Conservation (phyloP, 83 land plant species). For the Diphasiastrum complanatum region DNA sequence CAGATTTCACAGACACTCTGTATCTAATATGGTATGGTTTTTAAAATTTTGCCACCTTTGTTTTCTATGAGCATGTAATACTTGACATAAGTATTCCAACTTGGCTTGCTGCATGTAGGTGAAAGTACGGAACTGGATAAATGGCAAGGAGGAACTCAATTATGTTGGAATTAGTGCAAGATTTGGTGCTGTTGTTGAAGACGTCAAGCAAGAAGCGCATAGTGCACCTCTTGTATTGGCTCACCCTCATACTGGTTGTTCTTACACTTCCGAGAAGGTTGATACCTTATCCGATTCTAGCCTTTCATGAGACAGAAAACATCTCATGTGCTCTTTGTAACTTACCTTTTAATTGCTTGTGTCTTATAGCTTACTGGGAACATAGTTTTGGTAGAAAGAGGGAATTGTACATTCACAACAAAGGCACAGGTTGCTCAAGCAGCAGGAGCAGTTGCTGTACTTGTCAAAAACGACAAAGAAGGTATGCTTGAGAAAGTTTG, state of each 20-base stretch:
- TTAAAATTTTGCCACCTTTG: too few relatives aligned
- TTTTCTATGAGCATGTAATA: too few relatives aligned
- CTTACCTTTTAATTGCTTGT: neutral
- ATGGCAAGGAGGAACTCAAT: slow-evolving; percentile 16
- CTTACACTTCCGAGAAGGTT: neutral
- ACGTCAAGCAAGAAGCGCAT: slow-evolving; percentile 22
- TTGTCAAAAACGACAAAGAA: slow-evolving; percentile 54
- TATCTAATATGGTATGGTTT: too few relatives aligned
- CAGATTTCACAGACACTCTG: too few relatives aligned
- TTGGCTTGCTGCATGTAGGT: slow-evolving; percentile 4
- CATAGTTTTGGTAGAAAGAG: slow-evolving; percentile 49
- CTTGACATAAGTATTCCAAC: too few relatives aligned
- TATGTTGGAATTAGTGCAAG: slow-evolving; percentile 24
- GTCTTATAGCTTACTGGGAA: slow-evolving; percentile 36
- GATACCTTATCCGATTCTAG: too few relatives aligned
- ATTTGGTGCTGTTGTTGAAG: slow-evolving; percentile 12
- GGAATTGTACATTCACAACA: slow-evolving; percentile 60
- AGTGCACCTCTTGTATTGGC: slow-evolving; percentile 16
- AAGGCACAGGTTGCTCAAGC: slow-evolving; percentile 66
- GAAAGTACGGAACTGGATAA: slow-evolving; percentile 27
- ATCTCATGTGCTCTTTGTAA: too few relatives aligned
- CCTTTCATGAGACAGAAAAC: too few relatives aligned
- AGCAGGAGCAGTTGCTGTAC: slow-evolving; percentile 62
- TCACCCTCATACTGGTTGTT: neutral
- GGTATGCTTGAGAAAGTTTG: too few relatives aligned